A percentile compares a stretch with the other conserved stretches of the same genome.
These are phyloP conservation scores for Oryza meridionalis DNA, from an alignment of 176 grass and related monocot species.

Conservation along the genomic window DNA sequence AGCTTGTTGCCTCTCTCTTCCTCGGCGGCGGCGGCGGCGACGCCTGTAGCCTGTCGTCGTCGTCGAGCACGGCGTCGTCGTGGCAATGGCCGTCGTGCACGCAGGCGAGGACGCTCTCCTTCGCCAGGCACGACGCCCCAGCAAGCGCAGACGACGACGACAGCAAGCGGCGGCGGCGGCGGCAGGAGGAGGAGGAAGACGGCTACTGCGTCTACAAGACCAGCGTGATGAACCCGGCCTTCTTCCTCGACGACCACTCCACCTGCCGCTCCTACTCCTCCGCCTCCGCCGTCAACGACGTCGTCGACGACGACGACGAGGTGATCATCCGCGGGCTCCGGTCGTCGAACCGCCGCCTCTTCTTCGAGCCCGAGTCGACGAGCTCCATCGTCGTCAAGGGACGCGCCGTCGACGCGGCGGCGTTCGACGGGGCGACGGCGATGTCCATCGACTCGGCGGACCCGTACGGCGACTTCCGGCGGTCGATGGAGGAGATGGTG, in stretches of 20 bases:
- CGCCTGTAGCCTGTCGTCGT: constrained; percentile 4
- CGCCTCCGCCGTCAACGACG: background rate
- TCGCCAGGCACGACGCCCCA: constrained; percentile 20
- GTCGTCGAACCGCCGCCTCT: constrained; percentile 62
- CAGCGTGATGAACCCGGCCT: constrained; percentile 34
- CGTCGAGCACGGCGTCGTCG: constrained; percentile 18
- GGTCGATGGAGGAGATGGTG: constrained; percentile 93
- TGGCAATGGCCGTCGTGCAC: constrained; percentile 56
- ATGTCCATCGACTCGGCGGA: constrained; percentile 67
- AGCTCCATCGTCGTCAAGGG: constrained; percentile 47
- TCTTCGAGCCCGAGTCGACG: constrained; percentile 56
- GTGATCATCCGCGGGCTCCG: constrained; percentile 41
- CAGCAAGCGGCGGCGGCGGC: background rate
- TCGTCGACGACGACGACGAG: constrained; percentile 22
- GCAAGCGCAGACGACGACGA: background rate
- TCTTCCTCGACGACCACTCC: background rate
- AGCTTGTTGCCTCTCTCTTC: constrained; percentile 61
- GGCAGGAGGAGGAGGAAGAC: background rate
- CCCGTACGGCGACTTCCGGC: constrained; percentile 73
- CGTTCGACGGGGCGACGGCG: constrained; percentile 57
- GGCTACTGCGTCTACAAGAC: background rate
- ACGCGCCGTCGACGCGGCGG: background rate
- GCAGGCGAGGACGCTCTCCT: constrained; percentile 46
- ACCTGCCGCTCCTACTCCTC: constrained; percentile 18
- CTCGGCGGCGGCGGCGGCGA: constrained; percentile 30